A percentile compares a stretch with the other conserved stretches of the same genome.
Conservation (phyloP, 768 basidiomycete species). For the Boletus barrowsii region DNA sequence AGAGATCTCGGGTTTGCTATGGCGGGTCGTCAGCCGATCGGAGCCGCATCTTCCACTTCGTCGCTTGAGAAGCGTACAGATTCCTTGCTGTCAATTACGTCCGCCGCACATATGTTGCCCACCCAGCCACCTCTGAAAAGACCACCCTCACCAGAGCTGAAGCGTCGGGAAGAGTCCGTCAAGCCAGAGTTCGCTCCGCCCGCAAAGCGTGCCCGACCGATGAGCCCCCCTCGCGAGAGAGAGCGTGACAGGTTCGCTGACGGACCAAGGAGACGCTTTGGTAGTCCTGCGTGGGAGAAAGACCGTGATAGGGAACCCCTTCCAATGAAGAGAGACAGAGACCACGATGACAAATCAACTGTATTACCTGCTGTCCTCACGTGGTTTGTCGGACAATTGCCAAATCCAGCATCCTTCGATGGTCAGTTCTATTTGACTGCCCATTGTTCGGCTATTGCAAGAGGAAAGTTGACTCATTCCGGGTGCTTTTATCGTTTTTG, state of each 20-base stretch:
- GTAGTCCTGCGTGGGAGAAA: slow-evolving; percentile 43
- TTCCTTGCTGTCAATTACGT: slow-evolving; percentile 33
- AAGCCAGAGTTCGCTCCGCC: slow-evolving; percentile 39
- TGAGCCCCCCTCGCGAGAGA: slow-evolving; percentile 48
- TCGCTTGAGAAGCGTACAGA: slow-evolving; percentile 36
- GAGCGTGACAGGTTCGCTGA: slow-evolving; percentile 45
- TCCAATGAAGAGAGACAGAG: slow-evolving; percentile 39
- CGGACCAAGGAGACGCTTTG: slow-evolving; percentile 38
- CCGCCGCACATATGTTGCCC: slow-evolving; percentile 26
- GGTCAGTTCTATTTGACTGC: slow-evolving; percentile 49
- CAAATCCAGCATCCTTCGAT: slow-evolving; percentile 71
- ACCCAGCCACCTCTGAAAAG: slow-evolving; percentile 26
- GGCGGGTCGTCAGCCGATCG: slow-evolving; percentile 31
- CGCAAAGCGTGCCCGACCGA: slow-evolving; percentile 43
- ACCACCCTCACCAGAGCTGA: slow-evolving; percentile 34
- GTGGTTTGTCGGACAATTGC: slow-evolving; percentile 85
- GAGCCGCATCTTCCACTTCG: slow-evolving; percentile 16
- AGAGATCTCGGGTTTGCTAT: slow-evolving; percentile 83
- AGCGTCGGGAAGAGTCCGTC: slow-evolving; percentile 42
- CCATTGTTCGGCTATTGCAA: slow-evolving; percentile 9
- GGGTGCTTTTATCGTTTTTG: slow-evolving; percentile 5
- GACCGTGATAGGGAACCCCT: slow-evolving; percentile 44
- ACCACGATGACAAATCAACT: slow-evolving; percentile 45
- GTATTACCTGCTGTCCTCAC: slow-evolving; percentile 59
- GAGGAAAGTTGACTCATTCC: slow-evolving; percentile 11